Conservation (phyloP, 129 eudicot genomes). For the Artemisia tridentata region DNA sequence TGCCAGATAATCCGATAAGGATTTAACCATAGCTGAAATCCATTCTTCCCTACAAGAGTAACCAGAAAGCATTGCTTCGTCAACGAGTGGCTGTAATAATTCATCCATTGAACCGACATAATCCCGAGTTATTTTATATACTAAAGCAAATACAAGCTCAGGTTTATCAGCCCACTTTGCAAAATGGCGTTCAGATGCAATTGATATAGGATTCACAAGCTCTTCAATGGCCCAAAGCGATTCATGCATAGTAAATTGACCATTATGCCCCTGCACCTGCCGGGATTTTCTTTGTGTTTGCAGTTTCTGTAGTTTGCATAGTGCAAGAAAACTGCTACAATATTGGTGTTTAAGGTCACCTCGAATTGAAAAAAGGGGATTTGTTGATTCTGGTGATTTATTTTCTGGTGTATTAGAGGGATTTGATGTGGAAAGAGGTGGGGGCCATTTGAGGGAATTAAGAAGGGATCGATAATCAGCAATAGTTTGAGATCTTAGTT, state of each 20-base stretch:
- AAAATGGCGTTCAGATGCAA: conserved; percentile 82
- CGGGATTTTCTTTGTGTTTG: conserved; percentile 82
- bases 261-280: conserved; percentile 74
- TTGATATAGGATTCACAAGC: conserved; percentile 87
- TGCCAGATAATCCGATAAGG: conserved; percentile 78
- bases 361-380: conserved; percentile 73
- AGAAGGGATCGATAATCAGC: conserved; percentile 91
- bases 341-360: conserved; percentile 77
- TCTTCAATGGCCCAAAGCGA: conserved; percentile 98
- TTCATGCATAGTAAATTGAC: conserved; percentile 48
- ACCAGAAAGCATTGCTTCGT: conserved; percentile 86
- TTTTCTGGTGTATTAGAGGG: conserved; percentile 47
- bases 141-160: conserved; percentile 78
- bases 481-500: conserved; percentile 85
- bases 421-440: conserved; percentile 59
- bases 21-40: conserved; percentile 86
- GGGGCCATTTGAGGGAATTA: conserved; percentile 90
- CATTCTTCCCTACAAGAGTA: conserved; percentile 98
- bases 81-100: conserved; percentile 86
- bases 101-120: conserved; percentile 91
- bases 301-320: conserved; percentile 80
- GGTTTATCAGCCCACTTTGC: conserved; percentile 86
- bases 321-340: conserved; percentile 79
- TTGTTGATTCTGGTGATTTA: conserved; percentile 42
- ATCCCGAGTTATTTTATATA: conserved; percentile 75